These are phyloP conservation scores for Brassica nigra DNA, from an alignment of 345 rosid genomes.

Conservation along the genomic window DNA sequence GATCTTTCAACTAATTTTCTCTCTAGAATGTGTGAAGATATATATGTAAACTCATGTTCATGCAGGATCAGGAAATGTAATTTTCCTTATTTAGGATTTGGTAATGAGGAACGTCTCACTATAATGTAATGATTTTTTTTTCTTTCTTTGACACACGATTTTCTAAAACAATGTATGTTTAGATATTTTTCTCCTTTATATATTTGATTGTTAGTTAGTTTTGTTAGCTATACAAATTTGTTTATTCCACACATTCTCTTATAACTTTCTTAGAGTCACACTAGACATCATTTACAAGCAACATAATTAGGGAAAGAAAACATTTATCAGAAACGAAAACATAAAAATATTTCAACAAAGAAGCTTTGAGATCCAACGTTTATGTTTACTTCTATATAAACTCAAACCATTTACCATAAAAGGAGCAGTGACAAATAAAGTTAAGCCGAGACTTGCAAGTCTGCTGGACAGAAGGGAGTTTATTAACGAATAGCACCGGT, in stretches of 20 bases:
- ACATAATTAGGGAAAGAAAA: background rate
- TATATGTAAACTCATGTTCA: too few relatives aligned
- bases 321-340: background rate
- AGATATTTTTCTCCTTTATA: background rate
- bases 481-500: conserved; percentile 73
- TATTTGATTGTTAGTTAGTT: too few relatives aligned
- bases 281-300: background rate
- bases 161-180: too few relatives aligned
- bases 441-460: conserved; percentile 4
- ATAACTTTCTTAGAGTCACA: background rate
- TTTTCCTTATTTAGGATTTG: too few relatives aligned
- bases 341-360: background rate
- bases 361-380: background rate
- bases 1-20: too few relatives aligned
- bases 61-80: too few relatives aligned
- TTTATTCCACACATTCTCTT: background rate
- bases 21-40: too few relatives aligned
- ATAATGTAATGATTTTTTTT: too few relatives aligned
- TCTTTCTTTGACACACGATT: too few relatives aligned
- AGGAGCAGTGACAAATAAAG: conserved; percentile 18
- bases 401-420: background rate
- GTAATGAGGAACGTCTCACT: too few relatives aligned
- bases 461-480: conserved; percentile 21
- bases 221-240: background rate
- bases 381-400: conserved; percentile 4